A percentile compares a stretch with the other conserved stretches of the same genome.
Conservation (phyloP, 2,329 filamentous ascomycete genomes). For the Pseudogymnoascus sp. region DNA sequence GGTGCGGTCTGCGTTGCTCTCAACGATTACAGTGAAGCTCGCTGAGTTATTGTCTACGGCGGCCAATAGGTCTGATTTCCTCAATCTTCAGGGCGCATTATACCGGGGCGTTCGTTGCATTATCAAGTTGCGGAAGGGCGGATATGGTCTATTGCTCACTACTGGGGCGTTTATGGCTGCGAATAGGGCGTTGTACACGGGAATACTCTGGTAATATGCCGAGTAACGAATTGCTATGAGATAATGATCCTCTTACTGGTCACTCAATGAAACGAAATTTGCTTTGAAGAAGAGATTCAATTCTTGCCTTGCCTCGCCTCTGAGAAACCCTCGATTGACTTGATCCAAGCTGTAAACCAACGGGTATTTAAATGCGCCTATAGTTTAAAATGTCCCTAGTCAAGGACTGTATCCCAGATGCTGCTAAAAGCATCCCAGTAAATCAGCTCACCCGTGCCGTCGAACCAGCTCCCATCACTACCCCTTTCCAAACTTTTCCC, state of each 20-base stretch:
- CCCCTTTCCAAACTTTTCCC: background rate
- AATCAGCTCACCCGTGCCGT: background rate
- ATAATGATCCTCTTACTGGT: background rate
- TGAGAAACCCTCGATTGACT: background rate
- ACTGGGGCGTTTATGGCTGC: background rate
- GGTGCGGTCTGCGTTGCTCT: constrained; percentile 67
- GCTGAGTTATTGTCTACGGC: constrained; percentile 17
- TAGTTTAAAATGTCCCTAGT: background rate
- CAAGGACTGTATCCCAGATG: background rate
- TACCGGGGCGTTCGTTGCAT: constrained; percentile 1
- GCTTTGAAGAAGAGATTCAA: background rate
- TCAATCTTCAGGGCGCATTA: constrained; percentile 6
- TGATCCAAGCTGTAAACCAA: background rate
- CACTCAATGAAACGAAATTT: background rate
- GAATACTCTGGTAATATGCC: background rate
- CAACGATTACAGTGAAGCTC: constrained; percentile 50
- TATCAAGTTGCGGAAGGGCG: background rate
- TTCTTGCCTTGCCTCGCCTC: background rate
- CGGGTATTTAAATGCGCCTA: background rate
- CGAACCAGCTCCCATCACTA: background rate
- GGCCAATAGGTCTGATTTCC: constrained; percentile 1
- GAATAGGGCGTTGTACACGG: background rate
- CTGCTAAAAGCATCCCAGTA: background rate
- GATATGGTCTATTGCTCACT: constrained; percentile 6
- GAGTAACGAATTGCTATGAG: background rate